Conservation (phyloP, 2,329 filamentous ascomycete species). For the Aspergillus texensis region DNA sequence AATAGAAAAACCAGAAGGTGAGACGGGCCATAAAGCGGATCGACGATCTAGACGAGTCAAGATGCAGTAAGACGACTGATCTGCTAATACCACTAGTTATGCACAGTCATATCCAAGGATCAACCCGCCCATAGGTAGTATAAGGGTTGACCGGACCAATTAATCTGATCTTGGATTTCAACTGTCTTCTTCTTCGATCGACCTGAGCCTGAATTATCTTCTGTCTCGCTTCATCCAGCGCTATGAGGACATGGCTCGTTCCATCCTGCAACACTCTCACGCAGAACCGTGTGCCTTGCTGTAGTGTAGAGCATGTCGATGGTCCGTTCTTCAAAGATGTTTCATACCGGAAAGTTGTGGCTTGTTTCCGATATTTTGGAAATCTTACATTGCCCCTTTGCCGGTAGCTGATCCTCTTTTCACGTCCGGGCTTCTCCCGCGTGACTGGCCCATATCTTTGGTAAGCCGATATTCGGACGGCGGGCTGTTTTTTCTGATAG, state of each 20-base stretch:
- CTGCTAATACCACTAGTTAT: background rate
- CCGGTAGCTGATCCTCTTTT: constrained; percentile 26
- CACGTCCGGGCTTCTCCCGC: constrained; percentile 34
- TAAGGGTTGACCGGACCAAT: constrained; percentile 41
- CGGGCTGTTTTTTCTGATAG: constrained; percentile 28
- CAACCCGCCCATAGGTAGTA: constrained; percentile 22
- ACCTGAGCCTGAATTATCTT: constrained; percentile 37
- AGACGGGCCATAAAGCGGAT: background rate
- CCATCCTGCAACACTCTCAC: constrained; percentile 29
- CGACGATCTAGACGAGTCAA: background rate
- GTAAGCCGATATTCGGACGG: constrained; percentile 39
- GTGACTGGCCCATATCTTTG: constrained; percentile 40
- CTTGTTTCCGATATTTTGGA: constrained; percentile 18
- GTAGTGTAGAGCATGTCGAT: constrained; percentile 24
- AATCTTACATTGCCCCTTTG: constrained; percentile 25
- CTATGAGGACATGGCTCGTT: constrained; percentile 30
- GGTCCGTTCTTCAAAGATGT: constrained; percentile 14
- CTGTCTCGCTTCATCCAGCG: constrained; percentile 37
- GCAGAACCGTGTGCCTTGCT: constrained; percentile 29
- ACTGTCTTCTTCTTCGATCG: constrained; percentile 37
- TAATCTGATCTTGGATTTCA: constrained; percentile 46
- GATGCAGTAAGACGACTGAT: background rate
- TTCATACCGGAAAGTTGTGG: constrained; percentile 1
- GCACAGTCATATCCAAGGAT: constrained; percentile 34
- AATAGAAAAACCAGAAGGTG: background rate